Conservation (phyloP, 805 yeast genomes). For the Hanseniaspora singularis region DNA sequence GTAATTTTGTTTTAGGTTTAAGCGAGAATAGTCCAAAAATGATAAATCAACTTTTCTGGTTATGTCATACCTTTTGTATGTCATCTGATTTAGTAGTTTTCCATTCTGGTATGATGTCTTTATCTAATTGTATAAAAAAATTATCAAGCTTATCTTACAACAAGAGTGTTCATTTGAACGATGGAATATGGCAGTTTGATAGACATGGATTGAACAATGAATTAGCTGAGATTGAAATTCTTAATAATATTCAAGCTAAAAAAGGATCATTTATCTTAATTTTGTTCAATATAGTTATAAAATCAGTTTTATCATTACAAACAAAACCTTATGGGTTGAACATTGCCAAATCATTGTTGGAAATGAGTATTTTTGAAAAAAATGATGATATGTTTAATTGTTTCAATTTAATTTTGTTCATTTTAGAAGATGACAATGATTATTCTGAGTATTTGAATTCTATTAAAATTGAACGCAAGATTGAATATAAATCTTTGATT, state of each 20-base stretch:
- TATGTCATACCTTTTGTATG: slow-evolving; percentile 27
- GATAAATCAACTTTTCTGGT: slow-evolving; percentile 31
- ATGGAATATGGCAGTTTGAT: slow-evolving; percentile 26
- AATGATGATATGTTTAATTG: no score
- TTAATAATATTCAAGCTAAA: slow-evolving; percentile 32
- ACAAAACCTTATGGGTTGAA: no score
- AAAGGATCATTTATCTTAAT: slow-evolving; percentile 41
- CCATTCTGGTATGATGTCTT: slow-evolving; percentile 33
- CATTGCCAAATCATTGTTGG: no score
- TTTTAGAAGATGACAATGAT: no score
- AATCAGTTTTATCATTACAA: slow-evolving; percentile 55
- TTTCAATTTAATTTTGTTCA: no score
- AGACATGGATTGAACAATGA: slow-evolving; percentile 31
- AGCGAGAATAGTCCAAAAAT: slow-evolving; percentile 25
- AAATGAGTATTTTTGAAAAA: no score
- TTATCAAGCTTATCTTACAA: slow-evolving; percentile 26
- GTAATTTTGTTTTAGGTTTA: slow-evolving; percentile 32
- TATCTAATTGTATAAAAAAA: slow-evolving; percentile 28
- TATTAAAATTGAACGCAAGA: no score
- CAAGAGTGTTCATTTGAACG: slow-evolving; percentile 23
- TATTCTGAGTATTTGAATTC: no score
- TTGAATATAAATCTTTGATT: slow-evolving; percentile 25
- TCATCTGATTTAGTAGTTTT: slow-evolving; percentile 29
- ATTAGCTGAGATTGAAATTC: slow-evolving; percentile 34
- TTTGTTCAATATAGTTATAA: slow-evolving; percentile 37